Evolutionary conservation across 495 filamentous ascomycete genomes (phyloP).

Genomic region (Penicillium coffeae): DNA sequence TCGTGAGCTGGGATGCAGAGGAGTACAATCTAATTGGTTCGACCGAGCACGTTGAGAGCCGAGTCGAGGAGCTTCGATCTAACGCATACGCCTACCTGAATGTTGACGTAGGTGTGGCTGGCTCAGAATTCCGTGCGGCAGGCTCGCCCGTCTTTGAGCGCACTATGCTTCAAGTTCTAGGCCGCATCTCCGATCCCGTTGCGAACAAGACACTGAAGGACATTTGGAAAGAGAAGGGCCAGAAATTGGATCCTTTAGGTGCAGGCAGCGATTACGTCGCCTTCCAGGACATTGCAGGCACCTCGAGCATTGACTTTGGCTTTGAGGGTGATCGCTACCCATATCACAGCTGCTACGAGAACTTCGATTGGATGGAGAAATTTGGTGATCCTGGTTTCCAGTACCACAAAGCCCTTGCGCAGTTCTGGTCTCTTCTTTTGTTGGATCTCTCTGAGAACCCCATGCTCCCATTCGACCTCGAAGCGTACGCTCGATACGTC

Average conservation of each 20-base stretch:
- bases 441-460: constrained; percentile 78
- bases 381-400: constrained; percentile 77
- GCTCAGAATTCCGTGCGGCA: constrained; percentile 66
- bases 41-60: constrained; percentile 86
- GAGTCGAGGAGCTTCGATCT: constrained; percentile 52
- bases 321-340: constrained; percentile 70
- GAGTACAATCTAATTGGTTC: constrained; percentile 94
- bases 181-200: constrained; percentile 67
- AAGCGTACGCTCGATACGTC: constrained; percentile 66
- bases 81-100: constrained; percentile 84
- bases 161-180: constrained; percentile 65
- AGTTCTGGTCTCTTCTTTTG: constrained; percentile 78
- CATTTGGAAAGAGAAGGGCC: constrained; percentile 67
- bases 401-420: constrained; percentile 74
- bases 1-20: constrained; percentile 90
- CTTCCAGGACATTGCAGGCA: constrained; percentile 92
- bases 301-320: constrained; percentile 79
- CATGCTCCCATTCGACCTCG: constrained; percentile 78
- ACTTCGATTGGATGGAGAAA: constrained; percentile 76
- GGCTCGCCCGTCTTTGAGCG: constrained; percentile 75
- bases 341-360: constrained; percentile 84
- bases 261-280: constrained; percentile 85
- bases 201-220: constrained; percentile 69
- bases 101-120: constrained; percentile 79
- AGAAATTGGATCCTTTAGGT: constrained; percentile 61